A percentile compares a stretch with the other conserved stretches of the same genome.
phyloP scores from a whole-genome alignment of 306 rosid genomes.

The Trifolium dubium region DNA sequence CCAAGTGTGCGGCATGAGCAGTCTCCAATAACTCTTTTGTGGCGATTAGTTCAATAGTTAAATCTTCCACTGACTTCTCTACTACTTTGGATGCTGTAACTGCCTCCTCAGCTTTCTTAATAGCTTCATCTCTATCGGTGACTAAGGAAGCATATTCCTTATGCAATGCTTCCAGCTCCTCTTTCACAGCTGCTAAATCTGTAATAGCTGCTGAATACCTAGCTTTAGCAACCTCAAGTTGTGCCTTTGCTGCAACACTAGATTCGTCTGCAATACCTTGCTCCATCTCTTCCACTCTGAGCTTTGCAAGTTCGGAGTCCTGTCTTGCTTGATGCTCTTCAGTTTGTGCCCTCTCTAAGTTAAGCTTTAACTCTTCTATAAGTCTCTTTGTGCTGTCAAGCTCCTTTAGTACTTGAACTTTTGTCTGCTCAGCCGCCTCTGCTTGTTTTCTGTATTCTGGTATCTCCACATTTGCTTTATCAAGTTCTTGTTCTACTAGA shows the following conservation, averaged over 20 bases:
- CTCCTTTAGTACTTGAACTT: conserved; percentile 70
- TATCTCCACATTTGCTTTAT: conserved; percentile 71
- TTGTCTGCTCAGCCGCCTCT: conserved; percentile 66
- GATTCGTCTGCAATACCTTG: conserved; percentile 98
- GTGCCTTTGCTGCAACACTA: conserved; percentile 97
- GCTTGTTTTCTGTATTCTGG: conserved; percentile 74
- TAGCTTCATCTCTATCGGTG: conserved; percentile 73
- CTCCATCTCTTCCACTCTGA: conserved; percentile 99
- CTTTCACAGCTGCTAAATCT: conserved; percentile 77
- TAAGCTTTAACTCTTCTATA: conserved; percentile 89
- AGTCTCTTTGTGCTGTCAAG: conserved; percentile 86
- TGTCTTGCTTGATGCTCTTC: conserved; percentile 96
- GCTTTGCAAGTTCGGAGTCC: conserved; percentile 96
- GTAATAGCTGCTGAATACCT: conserved; percentile 78
- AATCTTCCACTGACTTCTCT: conserved; percentile 92
- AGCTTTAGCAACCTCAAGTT: conserved; percentile 96
- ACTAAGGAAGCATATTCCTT: conserved; percentile 79
- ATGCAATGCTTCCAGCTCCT: conserved; percentile 70
- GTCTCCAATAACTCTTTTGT: conserved; percentile 83
- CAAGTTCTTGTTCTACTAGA: conserved; percentile 89
- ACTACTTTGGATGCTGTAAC: conserved; percentile 83
- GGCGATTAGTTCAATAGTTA: conserved; percentile 86
- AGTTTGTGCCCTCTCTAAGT: conserved; percentile 93
- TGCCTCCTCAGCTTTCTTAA: conserved; percentile 82
- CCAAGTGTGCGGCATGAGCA: conserved; percentile 92